Conservation (phyloP, 768 basidiomycete genomes). For the Austroboletus eburneus region DNA sequence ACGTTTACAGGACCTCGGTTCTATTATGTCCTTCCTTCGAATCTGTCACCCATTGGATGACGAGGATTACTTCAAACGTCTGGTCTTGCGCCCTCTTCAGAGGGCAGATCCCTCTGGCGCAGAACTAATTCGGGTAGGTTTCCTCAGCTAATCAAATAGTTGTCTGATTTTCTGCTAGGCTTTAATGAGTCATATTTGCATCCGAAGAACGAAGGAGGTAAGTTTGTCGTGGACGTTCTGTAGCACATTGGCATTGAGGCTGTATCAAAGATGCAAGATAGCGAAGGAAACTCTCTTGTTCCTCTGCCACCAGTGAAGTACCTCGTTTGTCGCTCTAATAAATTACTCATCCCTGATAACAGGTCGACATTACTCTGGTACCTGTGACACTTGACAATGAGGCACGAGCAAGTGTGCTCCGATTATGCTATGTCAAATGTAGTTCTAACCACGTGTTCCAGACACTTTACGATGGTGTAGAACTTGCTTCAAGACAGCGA, state of each 20-base stretch:
- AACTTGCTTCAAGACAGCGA: slow-evolving; percentile 56
- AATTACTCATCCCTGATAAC: slow-evolving; percentile 5
- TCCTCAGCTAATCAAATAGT: background rate
- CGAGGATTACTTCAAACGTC: slow-evolving; percentile 74
- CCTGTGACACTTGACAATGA: slow-evolving; percentile 61
- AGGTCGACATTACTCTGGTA: slow-evolving; percentile 78
- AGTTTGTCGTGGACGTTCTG: slow-evolving; percentile 1
- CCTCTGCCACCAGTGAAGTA: slow-evolving; percentile 62
- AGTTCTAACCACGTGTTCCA: slow-evolving; percentile 22
- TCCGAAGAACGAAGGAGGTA: slow-evolving; percentile 82
- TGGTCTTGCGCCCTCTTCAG: slow-evolving; percentile 75
- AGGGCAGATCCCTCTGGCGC: slow-evolving; percentile 63
- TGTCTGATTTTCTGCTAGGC: slow-evolving; percentile 40
- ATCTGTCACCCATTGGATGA: slow-evolving; percentile 86
- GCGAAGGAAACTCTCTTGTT: slow-evolving; percentile 65
- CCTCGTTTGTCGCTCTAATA: background rate
- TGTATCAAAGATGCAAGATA: slow-evolving; percentile 71
- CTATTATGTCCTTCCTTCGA: slow-evolving; percentile 75
- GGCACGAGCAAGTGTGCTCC: slow-evolving; percentile 51
- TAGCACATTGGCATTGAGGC: slow-evolving; percentile 14
- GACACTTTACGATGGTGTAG: slow-evolving; percentile 68
- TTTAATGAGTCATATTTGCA: slow-evolving; percentile 73
- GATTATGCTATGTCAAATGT: background rate
- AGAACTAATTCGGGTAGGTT: slow-evolving; percentile 62
- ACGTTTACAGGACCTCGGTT: slow-evolving; percentile 72